Evolutionary conservation across 257 asterid genomes (phyloP).

Genomic region (Osmanthus fragrans): DNA sequence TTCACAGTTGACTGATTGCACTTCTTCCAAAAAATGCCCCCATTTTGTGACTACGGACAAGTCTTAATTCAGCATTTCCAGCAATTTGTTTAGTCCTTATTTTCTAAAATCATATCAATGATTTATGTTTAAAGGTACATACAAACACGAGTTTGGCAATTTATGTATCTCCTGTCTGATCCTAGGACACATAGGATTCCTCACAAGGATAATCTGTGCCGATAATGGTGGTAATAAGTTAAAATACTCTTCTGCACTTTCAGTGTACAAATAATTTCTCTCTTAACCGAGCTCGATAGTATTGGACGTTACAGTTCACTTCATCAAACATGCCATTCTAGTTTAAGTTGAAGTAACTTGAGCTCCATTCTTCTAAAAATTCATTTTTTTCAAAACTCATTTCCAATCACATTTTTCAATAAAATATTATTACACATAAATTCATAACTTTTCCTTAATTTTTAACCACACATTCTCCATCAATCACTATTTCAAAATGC

Average conservation of each 20-base stretch:
- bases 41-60: background rate
- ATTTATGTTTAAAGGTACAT: background rate
- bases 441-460: too few species aligned
- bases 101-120: background rate
- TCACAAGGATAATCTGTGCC: background rate
- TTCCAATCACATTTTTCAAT: too few species aligned
- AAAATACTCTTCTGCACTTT: background rate
- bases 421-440: too few species aligned
- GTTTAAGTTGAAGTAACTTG: background rate
- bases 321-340: background rate
- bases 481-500: too few species aligned
- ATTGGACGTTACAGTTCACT: background rate
- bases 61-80: background rate
- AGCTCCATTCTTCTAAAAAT: too few species aligned
- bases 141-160: background rate
- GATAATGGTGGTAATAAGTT: background rate
- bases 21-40: background rate
- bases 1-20: background rate
- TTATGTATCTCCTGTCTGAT: background rate
- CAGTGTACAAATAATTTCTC: background rate
- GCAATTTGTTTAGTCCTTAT: background rate
- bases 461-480: too few species aligned
- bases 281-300: too few species aligned
- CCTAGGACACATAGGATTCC: slow-evolving; percentile 5
- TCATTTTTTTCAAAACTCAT: too few species aligned